Base-by-base conservation (phyloP, 306 rosid species). In the Vachellia pachyceras region DNA sequence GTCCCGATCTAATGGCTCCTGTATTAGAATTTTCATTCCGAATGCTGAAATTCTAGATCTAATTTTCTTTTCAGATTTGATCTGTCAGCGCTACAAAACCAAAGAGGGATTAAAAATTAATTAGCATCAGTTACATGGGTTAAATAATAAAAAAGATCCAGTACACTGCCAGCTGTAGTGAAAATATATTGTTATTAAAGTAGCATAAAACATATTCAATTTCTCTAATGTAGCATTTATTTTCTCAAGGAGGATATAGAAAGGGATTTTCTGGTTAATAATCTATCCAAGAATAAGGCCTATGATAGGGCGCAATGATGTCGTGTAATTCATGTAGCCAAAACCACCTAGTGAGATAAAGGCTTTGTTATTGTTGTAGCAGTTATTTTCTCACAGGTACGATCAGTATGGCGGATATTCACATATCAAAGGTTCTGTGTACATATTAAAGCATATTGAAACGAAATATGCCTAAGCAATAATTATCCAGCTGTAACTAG, bases 11-110 rank as follows among this genome's bases (percentile, higher is more conserved):
- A 71, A 71, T 75, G 69, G 72, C 46, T 72, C 63, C 40, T 9
- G 82, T 73, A 70, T 75, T 37, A 42, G 84, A 86, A 79, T 57
- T 46, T 78, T 79, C 84, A 84, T 80, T 91, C 90, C 7, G 91
- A 91, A 33, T 78, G 90, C 84, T 90, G 91, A 87, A 95, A 95
- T 79, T 95, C 99, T 47, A 95, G 91, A 85, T 95, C 99, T 87
- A 93, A 80, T 81, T 95, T 95, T 82, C 99, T 89, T 84, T 95
- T 95, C 46, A 93, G 87, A 85, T 93, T 97, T 64, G 98, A 84
- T 85, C 94, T 86, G 85, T 95, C 99, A 84, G 97, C 96, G 80
- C 99, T 95, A 91, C 85, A 84, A 42, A 81, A 78, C 73, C 73
- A 79, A 63, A 75, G 42, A 77, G 72, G 40, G 58, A 78, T 81